Conservation (phyloP, 108 stramenopile species). For the Seminavis robusta region DNA sequence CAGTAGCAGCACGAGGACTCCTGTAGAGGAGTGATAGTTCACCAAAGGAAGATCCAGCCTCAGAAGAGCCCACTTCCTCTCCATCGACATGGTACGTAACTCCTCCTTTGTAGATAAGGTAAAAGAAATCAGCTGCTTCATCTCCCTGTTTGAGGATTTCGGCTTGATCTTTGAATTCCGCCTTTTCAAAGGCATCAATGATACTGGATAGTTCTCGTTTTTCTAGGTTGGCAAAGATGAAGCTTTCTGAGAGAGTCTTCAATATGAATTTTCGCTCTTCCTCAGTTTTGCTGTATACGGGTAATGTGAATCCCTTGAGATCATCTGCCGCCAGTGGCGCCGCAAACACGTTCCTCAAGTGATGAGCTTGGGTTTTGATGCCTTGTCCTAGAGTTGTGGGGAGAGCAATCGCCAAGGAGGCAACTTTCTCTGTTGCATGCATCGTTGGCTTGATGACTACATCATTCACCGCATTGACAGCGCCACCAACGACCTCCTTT, state of each 20-base stretch:
- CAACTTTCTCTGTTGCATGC: neutral
- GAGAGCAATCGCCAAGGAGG: neutral
- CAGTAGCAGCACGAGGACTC: conserved; percentile 89
- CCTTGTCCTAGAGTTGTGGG: neutral
- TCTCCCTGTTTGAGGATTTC: conserved; percentile 77
- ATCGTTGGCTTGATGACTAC: neutral
- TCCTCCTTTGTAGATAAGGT: conserved; percentile 61
- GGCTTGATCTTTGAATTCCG: conserved; percentile 28
- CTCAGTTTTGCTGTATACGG: conserved; percentile 50
- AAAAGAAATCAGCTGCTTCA: conserved; percentile 75
- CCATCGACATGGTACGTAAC: conserved; percentile 22
- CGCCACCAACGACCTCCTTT: neutral
- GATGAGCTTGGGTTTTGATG: conserved; percentile 11
- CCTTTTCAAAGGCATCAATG: conserved; percentile 71
- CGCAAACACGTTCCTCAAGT: conserved; percentile 45
- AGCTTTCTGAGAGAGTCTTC: conserved; percentile 60
- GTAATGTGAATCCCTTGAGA: conserved; percentile 28
- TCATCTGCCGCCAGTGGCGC: conserved; percentile 26
- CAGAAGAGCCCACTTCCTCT: conserved; percentile 42
- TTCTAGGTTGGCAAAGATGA: conserved; percentile 59
- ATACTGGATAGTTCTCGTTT: conserved; percentile 64
- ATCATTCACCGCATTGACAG: neutral
- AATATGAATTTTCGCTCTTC: conserved; percentile 54
- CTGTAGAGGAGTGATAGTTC: conserved; percentile 83
- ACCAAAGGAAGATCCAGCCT: conserved; percentile 65